Evolutionary conservation across 2,329 filamentous ascomycete species (phyloP).

Genomic region (Aureobasidium subglaciale): DNA sequence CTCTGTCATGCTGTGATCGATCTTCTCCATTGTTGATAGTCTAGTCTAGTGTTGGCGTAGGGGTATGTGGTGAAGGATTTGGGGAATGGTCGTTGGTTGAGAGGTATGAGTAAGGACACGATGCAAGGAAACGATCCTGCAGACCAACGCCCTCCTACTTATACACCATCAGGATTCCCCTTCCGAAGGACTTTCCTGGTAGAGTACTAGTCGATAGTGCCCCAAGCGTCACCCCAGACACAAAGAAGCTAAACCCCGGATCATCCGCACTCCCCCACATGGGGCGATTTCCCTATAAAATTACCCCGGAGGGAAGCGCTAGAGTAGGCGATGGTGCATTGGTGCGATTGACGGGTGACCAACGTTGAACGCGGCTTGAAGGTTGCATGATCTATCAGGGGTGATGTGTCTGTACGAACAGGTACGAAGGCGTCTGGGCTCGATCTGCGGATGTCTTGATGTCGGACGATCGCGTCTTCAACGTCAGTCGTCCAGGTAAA

Average conservation of each 20-base stretch:
- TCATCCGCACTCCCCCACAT: background rate
- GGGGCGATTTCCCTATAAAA: background rate
- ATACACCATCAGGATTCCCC: background rate
- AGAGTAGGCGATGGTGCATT: background rate
- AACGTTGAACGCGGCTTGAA: background rate
- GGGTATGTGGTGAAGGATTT: too few species aligned
- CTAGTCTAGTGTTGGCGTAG: background rate
- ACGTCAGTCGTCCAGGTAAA: too few species aligned
- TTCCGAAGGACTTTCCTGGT: background rate
- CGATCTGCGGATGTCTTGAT: background rate
- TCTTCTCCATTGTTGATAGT: conserved; percentile 9
- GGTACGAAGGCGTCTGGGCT: background rate
- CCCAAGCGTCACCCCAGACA: background rate
- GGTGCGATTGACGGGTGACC: background rate
- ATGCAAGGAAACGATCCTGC: background rate
- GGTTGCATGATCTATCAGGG: conserved; percentile 7
- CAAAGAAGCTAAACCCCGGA: background rate
- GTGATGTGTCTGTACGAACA: background rate
- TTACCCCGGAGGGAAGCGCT: background rate
- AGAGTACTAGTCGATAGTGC: background rate
- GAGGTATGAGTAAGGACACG: background rate
- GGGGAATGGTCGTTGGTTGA: background rate
- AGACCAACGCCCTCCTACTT: conserved; percentile 6
- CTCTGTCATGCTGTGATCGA: background rate
- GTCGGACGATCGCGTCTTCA: too few species aligned